Base-by-base conservation (phyloP, 2,329 filamentous ascomycete species). In the Stromatinia cepivora region DNA sequence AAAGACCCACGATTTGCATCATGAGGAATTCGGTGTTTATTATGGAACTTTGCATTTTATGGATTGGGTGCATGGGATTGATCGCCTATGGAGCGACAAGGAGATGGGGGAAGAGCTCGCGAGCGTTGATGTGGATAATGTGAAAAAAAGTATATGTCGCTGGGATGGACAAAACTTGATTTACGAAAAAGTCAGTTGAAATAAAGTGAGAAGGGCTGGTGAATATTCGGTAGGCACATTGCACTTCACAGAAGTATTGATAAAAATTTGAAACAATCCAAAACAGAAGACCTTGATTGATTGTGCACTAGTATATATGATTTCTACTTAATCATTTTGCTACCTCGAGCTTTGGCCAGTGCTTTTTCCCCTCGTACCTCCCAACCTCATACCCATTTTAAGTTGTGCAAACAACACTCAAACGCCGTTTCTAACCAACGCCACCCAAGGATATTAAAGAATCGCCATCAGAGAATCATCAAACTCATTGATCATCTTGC, bases 401-500 rank as follows among this genome's bases (percentile, higher is more conserved):
- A 64, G 48, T 64, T 64, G 61, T 52, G n/a, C 36, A 52, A 64
- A 42, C 46, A 64, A 63, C 61, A 63, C 10, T 52, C 34, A 25
- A 64, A 66, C 63, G 63, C 63, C 63, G 52, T 53, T 56, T 46
- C 56, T 22, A 62, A 58, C 34, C 20, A 67, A 67, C 66, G 66
- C 66, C 66, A 39, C 46, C 56, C 66, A 64, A 67, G 56, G 56
- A 67, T 67, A 62, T 62, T 62, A 67, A 52, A 67, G 57, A 59
- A 42, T n/a, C 48, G 15, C 56, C 45, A 25, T 62, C 45, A 67
- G 57, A 71, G 36, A 61, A 57, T 34, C 10, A n/a, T 31, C 53
- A 39, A 69, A 61, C 34, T 65, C 67, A 70, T 42, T 71, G 48
- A 39, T 71, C 68, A 74, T 77, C 76, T 31, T 76, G 54, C 67